Percentiles rank a stretch among this genome's conserved stretches.
Evolutionary conservation across 176 grass and related monocot genomes (phyloP).

Genomic region (Otatea glauca): DNA sequence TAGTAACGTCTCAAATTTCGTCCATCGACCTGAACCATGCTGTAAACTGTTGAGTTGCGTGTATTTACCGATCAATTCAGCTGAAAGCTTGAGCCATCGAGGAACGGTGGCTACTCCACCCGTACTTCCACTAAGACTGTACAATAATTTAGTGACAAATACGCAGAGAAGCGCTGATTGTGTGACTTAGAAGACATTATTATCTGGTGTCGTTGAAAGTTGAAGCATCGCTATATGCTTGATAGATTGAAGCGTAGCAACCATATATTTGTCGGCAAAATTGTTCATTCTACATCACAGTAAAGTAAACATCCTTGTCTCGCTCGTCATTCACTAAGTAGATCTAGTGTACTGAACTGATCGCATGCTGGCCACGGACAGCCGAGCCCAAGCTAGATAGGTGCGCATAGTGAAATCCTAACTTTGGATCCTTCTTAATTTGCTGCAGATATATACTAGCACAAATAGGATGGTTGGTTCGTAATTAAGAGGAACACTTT

Average conservation of each 20-base stretch:
- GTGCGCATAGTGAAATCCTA: neutral
- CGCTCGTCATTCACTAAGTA: neutral
- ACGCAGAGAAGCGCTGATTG: neutral
- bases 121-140: neutral
- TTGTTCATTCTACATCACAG: neutral
- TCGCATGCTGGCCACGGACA: slow-evolving; percentile 28
- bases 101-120: neutral
- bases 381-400: neutral
- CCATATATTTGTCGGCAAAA: neutral
- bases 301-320: slow-evolving; percentile 27
- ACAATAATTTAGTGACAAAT: neutral
- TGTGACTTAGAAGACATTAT: neutral
- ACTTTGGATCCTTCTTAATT: slow-evolving; percentile 9
- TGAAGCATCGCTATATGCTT: neutral
- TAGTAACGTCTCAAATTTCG: no score
- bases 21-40: no score
- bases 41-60: no score
- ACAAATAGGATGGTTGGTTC: neutral
- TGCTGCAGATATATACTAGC: slow-evolving; percentile 11
- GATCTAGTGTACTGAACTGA: neutral
- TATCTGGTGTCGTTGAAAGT: neutral
- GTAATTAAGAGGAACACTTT: neutral
- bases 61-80: no score
- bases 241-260: neutral
- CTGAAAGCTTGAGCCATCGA: no score